Base-by-base conservation (phyloP, 345 rosid species). In the Balakata baccata region DNA sequence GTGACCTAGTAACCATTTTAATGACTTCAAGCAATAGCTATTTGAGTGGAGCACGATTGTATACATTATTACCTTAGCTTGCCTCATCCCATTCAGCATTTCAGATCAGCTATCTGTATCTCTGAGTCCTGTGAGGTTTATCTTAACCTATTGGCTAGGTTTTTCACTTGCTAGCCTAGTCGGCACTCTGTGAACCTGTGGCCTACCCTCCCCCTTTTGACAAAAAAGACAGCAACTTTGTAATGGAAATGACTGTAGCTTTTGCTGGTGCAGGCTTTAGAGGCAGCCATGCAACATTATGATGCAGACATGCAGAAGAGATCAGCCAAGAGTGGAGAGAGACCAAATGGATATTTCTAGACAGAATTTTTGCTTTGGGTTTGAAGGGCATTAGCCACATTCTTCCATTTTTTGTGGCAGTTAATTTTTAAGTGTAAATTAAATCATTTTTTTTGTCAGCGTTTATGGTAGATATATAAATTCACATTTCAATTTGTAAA, bases 251-350 rank as follows among this genome's bases (percentile, higher is more conserved):
- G 34, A 29, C 34, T 29, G 34, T 29, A 29, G 2, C 34, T 29
- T 29, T n/a, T n/a, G n/a, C n/a, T n/a, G n/a, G n/a, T 72, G 67
- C 80, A 76, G 83, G 80, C 80, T 12, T 43, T 80, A 20, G 80
- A 80, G 67, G 80, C 80, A 22, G 80, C 83, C 4, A 72, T 80
- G 83, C 83, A 80, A 65, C 83, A 76, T 63, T 69, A 80, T 39
- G 83, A 80, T 38, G 77, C 80, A 63, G 79, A 80, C 66, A 17
- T 72, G 80, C 80, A 80, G 67, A 76, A 69, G 71, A 76, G 83
- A 45, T 38, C 67, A 7, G 70, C 77, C 0, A 73, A 50, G 70
- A 62, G 69, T 46, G 79, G 65, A 59, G 79, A 71, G 22, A 66
- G 69, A 64, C 74, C 80, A 47, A 76, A 76, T 56, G 83, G 83